A percentile compares a stretch with the other conserved stretches of the same genome.
phyloP scores from a whole-genome alignment of 2,329 filamentous ascomycete species.

The Diaporthe batatas region DNA sequence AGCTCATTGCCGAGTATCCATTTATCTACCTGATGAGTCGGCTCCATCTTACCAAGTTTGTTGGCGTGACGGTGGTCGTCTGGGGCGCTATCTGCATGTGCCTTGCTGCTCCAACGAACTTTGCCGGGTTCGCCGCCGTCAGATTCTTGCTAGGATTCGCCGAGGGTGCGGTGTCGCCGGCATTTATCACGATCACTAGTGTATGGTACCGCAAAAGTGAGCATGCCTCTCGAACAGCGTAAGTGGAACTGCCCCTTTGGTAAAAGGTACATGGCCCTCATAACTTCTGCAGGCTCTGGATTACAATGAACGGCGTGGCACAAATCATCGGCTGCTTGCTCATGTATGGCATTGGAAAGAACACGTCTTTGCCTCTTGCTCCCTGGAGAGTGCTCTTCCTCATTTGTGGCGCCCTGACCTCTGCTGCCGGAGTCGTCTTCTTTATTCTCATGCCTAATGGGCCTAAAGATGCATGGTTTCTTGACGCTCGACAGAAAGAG shows the following conservation, averaged over 20 bases:
- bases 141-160: constrained; percentile 57
- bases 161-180: constrained; percentile 58
- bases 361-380: constrained; percentile 52
- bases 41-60: constrained; percentile 63
- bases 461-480: constrained; percentile 63
- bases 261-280: background rate
- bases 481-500: constrained; percentile 57
- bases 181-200: constrained; percentile 60
- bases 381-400: constrained; percentile 64
- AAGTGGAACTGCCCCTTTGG: constrained; percentile 1
- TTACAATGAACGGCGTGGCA: constrained; percentile 60
- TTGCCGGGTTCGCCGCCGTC: constrained; percentile 53
- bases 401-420: constrained; percentile 62
- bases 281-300: constrained; percentile 52
- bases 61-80: constrained; percentile 60
- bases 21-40: constrained; percentile 65
- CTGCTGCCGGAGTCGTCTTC: constrained; percentile 58
- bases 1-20: constrained; percentile 62
- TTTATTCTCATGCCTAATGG: constrained; percentile 61
- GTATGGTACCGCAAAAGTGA: constrained; percentile 57
- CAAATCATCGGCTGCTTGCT: constrained; percentile 60
- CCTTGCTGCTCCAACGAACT: constrained; percentile 55
- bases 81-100: constrained; percentile 58
- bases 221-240: constrained; percentile 51
- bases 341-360: constrained; percentile 65